Evolutionary conservation across 805 yeast genomes (phyloP), one percentile per base, ranked within the genome.

Genomic region (Deakozyma indianensis): DNA sequence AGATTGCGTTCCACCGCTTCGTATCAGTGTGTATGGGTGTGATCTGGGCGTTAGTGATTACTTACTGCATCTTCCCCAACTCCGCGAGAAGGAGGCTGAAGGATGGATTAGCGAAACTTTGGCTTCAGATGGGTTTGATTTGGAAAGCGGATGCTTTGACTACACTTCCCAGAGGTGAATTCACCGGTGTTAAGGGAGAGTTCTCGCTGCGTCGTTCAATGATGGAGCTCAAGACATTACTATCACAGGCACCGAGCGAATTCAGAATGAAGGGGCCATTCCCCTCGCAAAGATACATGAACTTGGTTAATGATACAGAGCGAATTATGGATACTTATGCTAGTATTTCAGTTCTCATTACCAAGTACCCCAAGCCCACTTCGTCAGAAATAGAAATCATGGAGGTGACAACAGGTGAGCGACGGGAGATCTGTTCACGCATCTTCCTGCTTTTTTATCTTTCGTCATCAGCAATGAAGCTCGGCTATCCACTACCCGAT

Each of bases 1-100:
- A 80, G 51, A 80, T 85, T 61, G 94, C 94, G 0, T 68, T 80
- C 55, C 94, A 84, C 59, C 67, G 95, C 46, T 79, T 81, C 50
- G 63, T 79, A 2, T 76, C 90, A 0, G 94, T 84, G 5, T 66
- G 78, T 4, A 60, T 75, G 23, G 95, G 94, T 27, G 78, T 83
- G 2, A 47, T 80, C 0, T 84, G 90, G 87, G 92, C 94, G 0
- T 64, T 85, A 22, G 56, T 75, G 2, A 73, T 85, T 62, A 79
- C 92, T 0, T 62, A 78, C 28, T 65, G 75, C 1, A 69, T 83
- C 44, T 67, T 81, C 44, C 94, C 94, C 3, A 78, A 77, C 56
- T 78, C 85, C 55, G 94, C 95, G 0, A 67, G 94, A 41, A 67
- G 75, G 14, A 65, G 86, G 42, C 63, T 84, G 48, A 76, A 83